These are phyloP conservation scores for Ogataea pignaliae DNA, from an alignment of 805 yeast species.

Conservation along the genomic window DNA sequence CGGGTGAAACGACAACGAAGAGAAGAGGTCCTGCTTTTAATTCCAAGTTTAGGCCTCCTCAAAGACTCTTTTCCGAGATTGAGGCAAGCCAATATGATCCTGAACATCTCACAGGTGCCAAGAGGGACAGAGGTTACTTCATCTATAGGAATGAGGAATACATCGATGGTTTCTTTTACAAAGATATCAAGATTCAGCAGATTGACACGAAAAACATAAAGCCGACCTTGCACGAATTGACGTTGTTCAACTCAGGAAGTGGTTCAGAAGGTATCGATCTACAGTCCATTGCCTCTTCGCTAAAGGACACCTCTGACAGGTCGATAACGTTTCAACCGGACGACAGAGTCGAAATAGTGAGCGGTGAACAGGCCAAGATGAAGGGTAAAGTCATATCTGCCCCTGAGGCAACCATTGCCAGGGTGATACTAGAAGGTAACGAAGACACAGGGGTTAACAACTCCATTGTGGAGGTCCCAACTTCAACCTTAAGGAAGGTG, in stretches of 20 bases:
- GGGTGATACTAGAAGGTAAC: constrained; percentile 45
- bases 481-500: constrained; percentile 74
- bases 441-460: constrained; percentile 56
- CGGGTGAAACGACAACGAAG: constrained; percentile 15
- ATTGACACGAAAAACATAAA: constrained; percentile 74
- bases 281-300: constrained; percentile 79
- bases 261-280: constrained; percentile 86
- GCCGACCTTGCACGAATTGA: constrained; percentile 86
- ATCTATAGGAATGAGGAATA: constrained; percentile 85
- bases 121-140: constrained; percentile 57
- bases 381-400: constrained; percentile 74
- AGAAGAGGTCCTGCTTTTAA: constrained; percentile 45
- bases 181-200: constrained; percentile 79
- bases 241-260: constrained; percentile 68
- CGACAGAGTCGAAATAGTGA: constrained; percentile 85
- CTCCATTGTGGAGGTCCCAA: constrained; percentile 71
- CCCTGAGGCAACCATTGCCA: constrained; percentile 49
- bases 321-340: constrained; percentile 79
- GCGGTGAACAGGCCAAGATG: constrained; percentile 92
- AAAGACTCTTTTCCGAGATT: constrained; percentile 79
- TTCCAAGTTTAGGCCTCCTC: constrained; percentile 72
- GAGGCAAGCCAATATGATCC: constrained; percentile 87
- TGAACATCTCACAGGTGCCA: constrained; percentile 56
- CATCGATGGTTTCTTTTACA: constrained; percentile 79
- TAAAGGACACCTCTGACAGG: constrained; percentile 58